Evolutionary conservation across 2,329 filamentous ascomycete genomes (phyloP), one percentile per base, ranked within the genome.

Genomic region (Massarina eburnea): DNA sequence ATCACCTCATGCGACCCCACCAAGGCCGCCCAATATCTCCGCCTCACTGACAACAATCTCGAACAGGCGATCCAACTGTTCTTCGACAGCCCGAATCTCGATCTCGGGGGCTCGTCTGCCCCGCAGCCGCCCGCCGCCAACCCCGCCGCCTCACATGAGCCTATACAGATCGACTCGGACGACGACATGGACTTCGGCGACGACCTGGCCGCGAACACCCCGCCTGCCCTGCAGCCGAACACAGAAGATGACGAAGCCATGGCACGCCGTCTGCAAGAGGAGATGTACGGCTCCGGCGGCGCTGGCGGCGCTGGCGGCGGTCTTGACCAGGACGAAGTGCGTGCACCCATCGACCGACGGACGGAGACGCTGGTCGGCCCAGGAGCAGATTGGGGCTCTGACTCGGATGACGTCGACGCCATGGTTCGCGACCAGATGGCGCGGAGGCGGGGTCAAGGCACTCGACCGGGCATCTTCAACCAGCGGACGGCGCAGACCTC

Each of bases 241-340:
- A 82, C 88, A 55, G 91, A 96, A 53, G 91, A 96, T 61, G 94
- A 99, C 62, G 91, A 90, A 41, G 91, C 89, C 34, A 92, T 97
- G 84, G 94, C 94, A 6, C 83, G 91, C 68, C 83, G 89, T 46
- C 71, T 99, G 48, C 94, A 99, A 68, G 88, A 99, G 63, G 91
- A 99, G 71, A 80, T 96, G 64, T 97, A 96, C 60, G 80, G 81
- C 27, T 58, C 51, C n/a, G 41, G 56, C n/a, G 74, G 73, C 50
- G 60, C 67, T 39, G 66, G 67, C 18, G 73, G 67, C 22, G 73
- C 68, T 7, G 69, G 46, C 41, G n/a, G 64, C 75, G 49, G 44
- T 15, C 43, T 32, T n/a, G 48, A 22, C 9, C 40, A 57, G 42
- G 29, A 85, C 85, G 57, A 86, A 78, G 85, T 99, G 43, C 81